Evolutionary conservation across 495 filamentous ascomycete species (phyloP).

Genomic region (Parmelia sp.): DNA sequence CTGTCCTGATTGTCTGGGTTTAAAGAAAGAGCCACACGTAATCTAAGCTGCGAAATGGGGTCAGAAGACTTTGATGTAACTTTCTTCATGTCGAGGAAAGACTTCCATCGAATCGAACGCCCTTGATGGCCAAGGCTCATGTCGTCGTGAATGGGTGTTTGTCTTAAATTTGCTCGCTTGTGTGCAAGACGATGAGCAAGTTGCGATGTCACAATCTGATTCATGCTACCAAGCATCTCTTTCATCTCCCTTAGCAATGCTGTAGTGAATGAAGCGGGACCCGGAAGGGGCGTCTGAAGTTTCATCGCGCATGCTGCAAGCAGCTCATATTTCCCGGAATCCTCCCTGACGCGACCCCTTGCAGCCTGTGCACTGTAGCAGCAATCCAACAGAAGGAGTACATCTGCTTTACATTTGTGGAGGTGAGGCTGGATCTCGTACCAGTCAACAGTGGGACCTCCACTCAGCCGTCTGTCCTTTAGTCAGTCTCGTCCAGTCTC

Average conservation of each 20-base stretch:
- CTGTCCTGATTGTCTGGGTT: background rate
- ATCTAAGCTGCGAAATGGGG: background rate
- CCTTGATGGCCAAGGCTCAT: conserved; percentile 6
- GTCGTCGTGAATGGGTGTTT: background rate
- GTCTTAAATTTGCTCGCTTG: background rate
- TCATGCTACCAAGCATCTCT: background rate
- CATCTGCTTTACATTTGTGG: background rate
- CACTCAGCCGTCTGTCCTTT: background rate
- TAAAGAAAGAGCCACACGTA: background rate
- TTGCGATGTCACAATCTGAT: background rate
- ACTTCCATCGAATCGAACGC: background rate
- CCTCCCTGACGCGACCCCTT: background rate
- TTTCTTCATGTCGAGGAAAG: background rate
- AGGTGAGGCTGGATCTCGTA: conserved; percentile 6
- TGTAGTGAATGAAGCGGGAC: conserved; percentile 1
- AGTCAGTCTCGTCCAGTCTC: background rate
- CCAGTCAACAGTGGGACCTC: conserved; percentile 2
- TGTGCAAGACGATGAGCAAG: conserved; percentile 1
- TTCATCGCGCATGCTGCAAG: conserved; percentile 4
- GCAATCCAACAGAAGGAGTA: conserved; percentile 1
- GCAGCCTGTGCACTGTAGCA: conserved; percentile 1
- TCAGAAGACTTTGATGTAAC: background rate
- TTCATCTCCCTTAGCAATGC: conserved; percentile 1
- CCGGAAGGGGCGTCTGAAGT: conserved; percentile 1
- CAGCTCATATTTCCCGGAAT: background rate